Conservation (phyloP, 2,329 filamentous ascomycete genomes). For the Fusarium bulbicola region DNA sequence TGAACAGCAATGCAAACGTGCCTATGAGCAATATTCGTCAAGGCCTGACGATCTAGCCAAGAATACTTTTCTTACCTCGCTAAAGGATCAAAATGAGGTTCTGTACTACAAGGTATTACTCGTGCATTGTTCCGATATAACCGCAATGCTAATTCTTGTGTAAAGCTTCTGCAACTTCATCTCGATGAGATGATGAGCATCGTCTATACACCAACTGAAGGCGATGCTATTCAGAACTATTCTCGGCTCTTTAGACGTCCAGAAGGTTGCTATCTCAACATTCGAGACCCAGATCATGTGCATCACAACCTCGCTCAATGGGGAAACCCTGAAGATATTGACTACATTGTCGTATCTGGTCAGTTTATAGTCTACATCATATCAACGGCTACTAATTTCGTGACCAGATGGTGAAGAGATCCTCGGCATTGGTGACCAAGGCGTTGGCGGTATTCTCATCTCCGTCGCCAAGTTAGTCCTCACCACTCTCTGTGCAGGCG, state of each 20-base stretch:
- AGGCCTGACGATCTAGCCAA: conserved; percentile 75
- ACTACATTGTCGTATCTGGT: conserved; percentile 89
- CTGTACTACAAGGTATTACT: conserved; percentile 75
- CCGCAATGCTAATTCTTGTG: conserved; percentile 20
- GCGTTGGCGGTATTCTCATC: conserved; percentile 84
- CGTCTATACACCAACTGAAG: conserved; percentile 93
- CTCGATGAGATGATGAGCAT: conserved; percentile 88
- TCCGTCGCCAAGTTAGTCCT: conserved; percentile 84
- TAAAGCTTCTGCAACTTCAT: conserved; percentile 76
- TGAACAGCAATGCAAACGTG: conserved; percentile 78
- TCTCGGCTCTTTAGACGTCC: conserved; percentile 80
- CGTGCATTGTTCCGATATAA: fast-evolving
- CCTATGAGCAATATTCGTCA: conserved; percentile 80
- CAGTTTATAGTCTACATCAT: conserved; percentile 38
- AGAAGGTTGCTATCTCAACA: conserved; percentile 83
- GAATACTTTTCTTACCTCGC: conserved; percentile 86
- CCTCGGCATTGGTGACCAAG: conserved; percentile 89
- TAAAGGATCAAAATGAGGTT: conserved; percentile 87
- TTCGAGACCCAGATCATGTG: conserved; percentile 72
- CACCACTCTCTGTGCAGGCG: conserved; percentile 85
- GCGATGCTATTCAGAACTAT: conserved; percentile 87
- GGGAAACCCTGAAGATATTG: conserved; percentile 77
- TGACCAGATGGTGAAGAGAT: conserved; percentile 71
- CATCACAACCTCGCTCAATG: conserved; percentile 73
- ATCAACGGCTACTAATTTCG: neutral